A percentile compares a stretch with the other conserved stretches of the same genome.
Conservation (phyloP, 768 basidiomycete genomes). For the Phanerodontia chrysosporium region DNA sequence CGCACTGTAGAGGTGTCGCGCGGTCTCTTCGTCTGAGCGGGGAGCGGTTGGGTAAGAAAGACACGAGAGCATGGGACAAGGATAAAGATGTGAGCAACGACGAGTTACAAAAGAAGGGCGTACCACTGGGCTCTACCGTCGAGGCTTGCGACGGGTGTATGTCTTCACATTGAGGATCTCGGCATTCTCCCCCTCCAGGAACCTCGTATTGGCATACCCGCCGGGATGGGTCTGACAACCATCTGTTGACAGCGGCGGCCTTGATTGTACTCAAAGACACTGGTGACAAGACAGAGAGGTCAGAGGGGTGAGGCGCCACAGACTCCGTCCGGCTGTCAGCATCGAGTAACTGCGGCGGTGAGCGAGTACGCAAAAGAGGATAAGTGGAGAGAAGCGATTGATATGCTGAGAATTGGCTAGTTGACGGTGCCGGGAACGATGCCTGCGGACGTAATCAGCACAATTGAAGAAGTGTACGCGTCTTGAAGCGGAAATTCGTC, state of each 20-base stretch:
- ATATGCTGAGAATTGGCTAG: slow-evolving; percentile 45
- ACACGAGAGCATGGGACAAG: not conserved
- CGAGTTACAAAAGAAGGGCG: slow-evolving; percentile 22
- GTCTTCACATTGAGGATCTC: slow-evolving; percentile 64
- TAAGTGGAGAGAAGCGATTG: slow-evolving; percentile 55
- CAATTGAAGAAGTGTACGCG: too few species aligned
- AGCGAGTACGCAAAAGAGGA: slow-evolving; percentile 49
- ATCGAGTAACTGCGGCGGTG: slow-evolving; percentile 16
- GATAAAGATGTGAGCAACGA: slow-evolving; percentile 26
- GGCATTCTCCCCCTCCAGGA: slow-evolving; percentile 78
- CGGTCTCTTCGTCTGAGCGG: slow-evolving; percentile 58
- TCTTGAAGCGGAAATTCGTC: too few species aligned
- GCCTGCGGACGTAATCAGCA: not conserved
- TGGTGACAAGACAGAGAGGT: not conserved
- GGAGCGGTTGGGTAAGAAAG: slow-evolving; percentile 1
- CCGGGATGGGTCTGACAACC: slow-evolving; percentile 40
- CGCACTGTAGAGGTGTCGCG: slow-evolving; percentile 43
- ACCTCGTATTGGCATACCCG: slow-evolving; percentile 74
- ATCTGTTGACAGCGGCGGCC: slow-evolving; percentile 42
- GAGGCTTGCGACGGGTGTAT: slow-evolving; percentile 47
- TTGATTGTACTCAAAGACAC: slow-evolving; percentile 37
- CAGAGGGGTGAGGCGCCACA: not conserved
- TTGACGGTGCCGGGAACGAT: slow-evolving; percentile 21
- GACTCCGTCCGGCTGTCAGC: not conserved
- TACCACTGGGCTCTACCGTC: slow-evolving; percentile 60